Evolutionary conservation across 352 stramenopile species (phyloP), one percentile per base, ranked within the genome.

Genomic region (Aphanomyces cochlioides): DNA sequence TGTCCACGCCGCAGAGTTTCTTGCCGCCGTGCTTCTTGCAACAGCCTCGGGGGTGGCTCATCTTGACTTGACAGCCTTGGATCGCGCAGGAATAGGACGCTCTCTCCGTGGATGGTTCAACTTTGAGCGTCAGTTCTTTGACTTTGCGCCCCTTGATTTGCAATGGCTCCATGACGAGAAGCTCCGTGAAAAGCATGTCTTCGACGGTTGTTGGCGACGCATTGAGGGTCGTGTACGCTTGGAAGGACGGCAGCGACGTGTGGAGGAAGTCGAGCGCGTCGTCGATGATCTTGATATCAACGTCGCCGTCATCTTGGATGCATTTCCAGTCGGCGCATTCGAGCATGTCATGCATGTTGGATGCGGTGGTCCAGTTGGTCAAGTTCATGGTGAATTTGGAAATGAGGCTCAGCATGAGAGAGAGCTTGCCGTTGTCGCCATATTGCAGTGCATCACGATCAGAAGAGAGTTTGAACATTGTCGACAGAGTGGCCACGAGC

Each of bases 1-100:
- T 85, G 28, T 85, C 75, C 66, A 84, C 73, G 66, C 77, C 83
- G 69, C 72, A 76, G n/a, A 57, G 59, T 15, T 36, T 47, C 4
- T 37, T 72, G 39, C 72, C 72, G 8, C 72, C 72, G 40, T 76
- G 72, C 40, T 21, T n/a, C 6, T 58, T 63, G 72, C 72, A 76
- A 5, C 10, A 19, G 3, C 34, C 28, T n/a, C 84, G 75, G 2
- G 84, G 90, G 72, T 94, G 86, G 0, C 2, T 50, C 43, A 12
- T 50, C 43, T 50, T 50, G 43, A n/a, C 43, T n/a, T 50, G 43
- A 50, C 10, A 12, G 43, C 10, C 10, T n/a, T n/a, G 10, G 43
- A 50, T n/a, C 10, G 10, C 43, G 17, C 10, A 50, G 0, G 43
- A 50, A 50, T n/a, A n/a, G 17, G 10, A n/a, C 17, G 10, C 43